phyloP scores from a whole-genome alignment of 257 asterid species.

The Phtheirospermum japonicum region DNA sequence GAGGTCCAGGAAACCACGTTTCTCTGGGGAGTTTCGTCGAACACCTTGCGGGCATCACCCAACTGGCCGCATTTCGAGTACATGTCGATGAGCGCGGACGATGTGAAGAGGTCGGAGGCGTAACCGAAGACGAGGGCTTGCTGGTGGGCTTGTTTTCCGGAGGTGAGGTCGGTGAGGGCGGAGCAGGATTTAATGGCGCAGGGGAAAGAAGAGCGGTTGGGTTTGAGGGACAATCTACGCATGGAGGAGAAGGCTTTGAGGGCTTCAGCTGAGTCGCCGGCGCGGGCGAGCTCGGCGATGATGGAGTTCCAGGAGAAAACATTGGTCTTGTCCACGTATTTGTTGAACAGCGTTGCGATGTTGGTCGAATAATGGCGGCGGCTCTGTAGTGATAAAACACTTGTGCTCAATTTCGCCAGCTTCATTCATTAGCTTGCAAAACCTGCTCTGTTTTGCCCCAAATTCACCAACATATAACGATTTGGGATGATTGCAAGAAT shows the following conservation, averaged over 20 bases:
- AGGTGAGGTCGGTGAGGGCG: slow-evolving; percentile 62
- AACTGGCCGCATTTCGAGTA: slow-evolving; percentile 69
- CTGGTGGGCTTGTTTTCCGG: slow-evolving; percentile 88
- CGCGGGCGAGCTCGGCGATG: slow-evolving; percentile 80
- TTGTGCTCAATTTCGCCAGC: slow-evolving; percentile 22
- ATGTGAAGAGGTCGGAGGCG: slow-evolving; percentile 55
- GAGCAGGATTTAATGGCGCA: slow-evolving; percentile 86
- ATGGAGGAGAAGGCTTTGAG: slow-evolving; percentile 81
- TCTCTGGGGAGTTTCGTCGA: slow-evolving; percentile 70
- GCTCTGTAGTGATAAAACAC: background rate
- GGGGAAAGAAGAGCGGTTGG: slow-evolving; percentile 81
- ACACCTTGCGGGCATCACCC: slow-evolving; percentile 60
- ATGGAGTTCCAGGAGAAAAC: slow-evolving; percentile 90
- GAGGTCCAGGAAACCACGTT: slow-evolving; percentile 96
- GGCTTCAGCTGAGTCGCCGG: slow-evolving; percentile 76
- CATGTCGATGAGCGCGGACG: slow-evolving; percentile 86
- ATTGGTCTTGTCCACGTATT: slow-evolving; percentile 61
- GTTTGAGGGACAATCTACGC: slow-evolving; percentile 72
- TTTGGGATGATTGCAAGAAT: too few relatives aligned
- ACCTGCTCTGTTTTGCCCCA: too few relatives aligned
- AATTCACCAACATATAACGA: too few relatives aligned
- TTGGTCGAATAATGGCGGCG: slow-evolving; percentile 35
- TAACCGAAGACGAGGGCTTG: slow-evolving; percentile 74
- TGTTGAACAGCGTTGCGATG: slow-evolving; percentile 57
- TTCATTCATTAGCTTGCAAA: slow-evolving; percentile 34